Evolutionary conservation across 2,329 filamentous ascomycete species (phyloP).

Genomic region (Trichoderma asperellum): DNA sequence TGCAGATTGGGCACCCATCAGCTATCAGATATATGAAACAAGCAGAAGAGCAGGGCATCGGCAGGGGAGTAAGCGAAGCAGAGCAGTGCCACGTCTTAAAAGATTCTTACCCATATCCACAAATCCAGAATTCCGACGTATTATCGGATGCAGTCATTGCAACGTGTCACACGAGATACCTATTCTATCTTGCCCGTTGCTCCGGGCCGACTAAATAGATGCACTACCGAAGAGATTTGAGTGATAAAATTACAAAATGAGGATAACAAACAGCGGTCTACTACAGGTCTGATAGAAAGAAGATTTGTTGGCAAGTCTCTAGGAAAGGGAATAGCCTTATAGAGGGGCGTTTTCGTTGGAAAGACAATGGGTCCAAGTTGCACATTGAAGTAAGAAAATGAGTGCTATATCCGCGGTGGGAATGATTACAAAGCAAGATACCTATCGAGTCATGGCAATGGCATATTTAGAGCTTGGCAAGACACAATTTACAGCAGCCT

Average conservation of each 20-base stretch:
- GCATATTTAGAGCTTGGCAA: not conserved
- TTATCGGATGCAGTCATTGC: constrained; percentile 24
- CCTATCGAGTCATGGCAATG: constrained; percentile 11
- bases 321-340: not conserved
- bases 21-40: constrained; percentile 10
- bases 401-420: not conserved
- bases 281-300: not conserved
- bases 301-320: not conserved
- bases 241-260: not conserved
- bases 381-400: not conserved
- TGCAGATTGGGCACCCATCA: constrained; percentile 31
- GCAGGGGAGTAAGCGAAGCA: constrained; percentile 13
- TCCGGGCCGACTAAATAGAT: not conserved
- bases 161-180: not conserved
- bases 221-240: not conserved
- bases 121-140: constrained; percentile 83
- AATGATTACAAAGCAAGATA: constrained; percentile 23
- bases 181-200: not conserved
- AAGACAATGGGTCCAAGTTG: not conserved
- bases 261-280: not conserved
- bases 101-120: constrained; percentile 80
- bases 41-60: not conserved
- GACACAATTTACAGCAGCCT: not conserved
- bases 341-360: not conserved
- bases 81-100: constrained; percentile 12